Conservation (phyloP, 1,139 yeast genomes). For the Candida sp. region DNA sequence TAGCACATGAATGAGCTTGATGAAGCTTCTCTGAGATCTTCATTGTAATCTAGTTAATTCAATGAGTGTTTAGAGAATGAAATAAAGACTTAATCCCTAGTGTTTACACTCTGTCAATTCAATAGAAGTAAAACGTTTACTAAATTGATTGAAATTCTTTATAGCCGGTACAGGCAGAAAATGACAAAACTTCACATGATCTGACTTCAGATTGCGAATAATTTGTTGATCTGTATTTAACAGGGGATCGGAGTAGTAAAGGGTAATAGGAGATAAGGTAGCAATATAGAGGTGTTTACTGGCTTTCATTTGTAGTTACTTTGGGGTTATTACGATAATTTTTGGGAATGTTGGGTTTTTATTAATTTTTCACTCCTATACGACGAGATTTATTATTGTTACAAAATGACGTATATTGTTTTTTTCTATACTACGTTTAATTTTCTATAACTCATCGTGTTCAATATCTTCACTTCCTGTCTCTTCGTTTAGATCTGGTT, state of each 20-base stretch:
- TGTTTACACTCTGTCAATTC: too few relatives aligned
- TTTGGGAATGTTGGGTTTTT: neutral
- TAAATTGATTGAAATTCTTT: neutral
- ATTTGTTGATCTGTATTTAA: too few relatives aligned
- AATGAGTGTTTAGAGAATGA: neutral
- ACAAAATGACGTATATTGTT: too few relatives aligned
- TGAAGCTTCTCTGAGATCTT: conserved; percentile 51
- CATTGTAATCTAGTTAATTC: conserved; percentile 23
- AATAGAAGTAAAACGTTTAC: neutral
- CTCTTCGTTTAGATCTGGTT: neutral
- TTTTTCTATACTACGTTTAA: too few relatives aligned
- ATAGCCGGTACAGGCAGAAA: neutral
- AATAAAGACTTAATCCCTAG: too few relatives aligned
- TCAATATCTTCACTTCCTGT: conserved; percentile 1
- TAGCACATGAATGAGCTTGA: conserved; percentile 42
- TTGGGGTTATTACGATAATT: neutral
- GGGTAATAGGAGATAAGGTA: too few relatives aligned
- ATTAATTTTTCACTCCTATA: neutral
- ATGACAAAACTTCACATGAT: neutral
- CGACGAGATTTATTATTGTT: too few relatives aligned
- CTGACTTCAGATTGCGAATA: too few relatives aligned
- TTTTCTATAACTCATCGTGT: conserved; percentile 11
- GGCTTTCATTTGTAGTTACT: neutral
- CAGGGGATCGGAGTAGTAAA: too few relatives aligned
- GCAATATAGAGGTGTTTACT: neutral